These are phyloP conservation scores for Xylaria sp. DNA, from an alignment of 2,329 filamentous ascomycete genomes.

Conservation along the genomic window DNA sequence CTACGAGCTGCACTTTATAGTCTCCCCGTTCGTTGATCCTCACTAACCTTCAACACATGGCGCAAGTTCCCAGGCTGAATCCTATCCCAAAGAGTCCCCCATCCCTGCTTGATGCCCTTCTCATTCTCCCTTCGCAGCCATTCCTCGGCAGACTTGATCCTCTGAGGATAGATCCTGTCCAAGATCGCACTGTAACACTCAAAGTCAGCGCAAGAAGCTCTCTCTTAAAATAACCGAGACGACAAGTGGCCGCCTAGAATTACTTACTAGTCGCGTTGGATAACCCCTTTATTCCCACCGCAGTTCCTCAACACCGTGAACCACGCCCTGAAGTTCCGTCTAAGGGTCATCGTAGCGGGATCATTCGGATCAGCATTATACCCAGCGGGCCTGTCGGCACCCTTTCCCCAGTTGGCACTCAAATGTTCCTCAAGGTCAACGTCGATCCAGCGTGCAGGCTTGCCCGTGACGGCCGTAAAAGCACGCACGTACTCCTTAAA, in stretches of 20 bases:
- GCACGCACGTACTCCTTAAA: conserved; percentile 55
- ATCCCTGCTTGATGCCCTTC: conserved; percentile 44
- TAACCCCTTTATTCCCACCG: conserved; percentile 54
- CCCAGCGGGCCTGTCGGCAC: conserved; percentile 49
- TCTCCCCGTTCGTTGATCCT: conserved; percentile 40
- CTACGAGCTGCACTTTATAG: conserved; percentile 26
- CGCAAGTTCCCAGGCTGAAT: conserved; percentile 41
- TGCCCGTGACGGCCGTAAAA: conserved; percentile 57
- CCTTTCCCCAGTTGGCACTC: conserved; percentile 31
- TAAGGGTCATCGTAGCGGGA: conserved; percentile 52
- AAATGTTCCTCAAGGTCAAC: conserved; percentile 52
- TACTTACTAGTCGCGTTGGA: conserved; percentile 57
- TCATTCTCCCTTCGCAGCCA: conserved; percentile 58
- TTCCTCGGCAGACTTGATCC: conserved; percentile 61
- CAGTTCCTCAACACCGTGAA: conserved; percentile 60
- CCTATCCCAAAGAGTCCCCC: conserved; percentile 51
- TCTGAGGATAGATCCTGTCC: conserved; percentile 62
- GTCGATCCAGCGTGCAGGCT: conserved; percentile 55
- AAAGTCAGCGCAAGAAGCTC: background rate
- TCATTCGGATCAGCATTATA: conserved; percentile 51
- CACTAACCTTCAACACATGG: conserved; percentile 41
- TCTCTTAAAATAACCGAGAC: background rate
- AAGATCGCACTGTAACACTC: conserved; percentile 50
- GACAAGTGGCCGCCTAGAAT: background rate
- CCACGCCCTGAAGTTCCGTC: conserved; percentile 63